Evolutionary conservation across 768 basidiomycete genomes (phyloP).

Genomic region (Coprinopsis strossmayeri): DNA sequence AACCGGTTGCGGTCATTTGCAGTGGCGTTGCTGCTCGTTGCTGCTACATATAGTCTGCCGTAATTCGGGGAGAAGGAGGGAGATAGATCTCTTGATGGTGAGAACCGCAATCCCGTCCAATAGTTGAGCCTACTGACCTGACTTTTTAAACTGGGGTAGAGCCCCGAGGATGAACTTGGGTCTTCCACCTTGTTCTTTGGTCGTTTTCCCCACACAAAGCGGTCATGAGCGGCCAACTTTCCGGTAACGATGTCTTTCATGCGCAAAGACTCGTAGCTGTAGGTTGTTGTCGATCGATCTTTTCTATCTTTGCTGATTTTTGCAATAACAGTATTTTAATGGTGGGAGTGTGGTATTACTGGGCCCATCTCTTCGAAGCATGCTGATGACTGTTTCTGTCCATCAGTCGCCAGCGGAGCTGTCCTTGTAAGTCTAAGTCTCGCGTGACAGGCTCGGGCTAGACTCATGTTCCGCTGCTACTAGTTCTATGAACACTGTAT

Average conservation of each 20-base stretch:
- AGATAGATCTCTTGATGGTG: too few species aligned
- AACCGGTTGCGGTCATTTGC: too few species aligned
- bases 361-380: not conserved
- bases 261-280: constrained; percentile 5
- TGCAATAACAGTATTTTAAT: constrained; percentile 6
- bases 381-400: not conserved
- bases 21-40: too few species aligned
- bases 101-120: too few species aligned
- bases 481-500: constrained; percentile 17
- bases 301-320: too few species aligned
- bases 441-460: not conserved
- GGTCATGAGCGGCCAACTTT: not conserved
- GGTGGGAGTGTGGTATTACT: not conserved
- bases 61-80: too few species aligned
- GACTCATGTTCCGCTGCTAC: not conserved
- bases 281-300: not conserved
- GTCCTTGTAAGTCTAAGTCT: constrained; percentile 1
- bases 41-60: too few species aligned
- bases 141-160: not conserved
- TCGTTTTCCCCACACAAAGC: not conserved
- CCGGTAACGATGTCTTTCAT: not conserved
- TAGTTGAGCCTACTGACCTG: not conserved
- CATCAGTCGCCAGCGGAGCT: constrained; percentile 5
- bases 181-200: not conserved
- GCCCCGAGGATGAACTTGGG: not conserved